These are phyloP conservation scores for Arctostaphylos glauca DNA, from an alignment of 148 eudicot species.

Conservation along the genomic window DNA sequence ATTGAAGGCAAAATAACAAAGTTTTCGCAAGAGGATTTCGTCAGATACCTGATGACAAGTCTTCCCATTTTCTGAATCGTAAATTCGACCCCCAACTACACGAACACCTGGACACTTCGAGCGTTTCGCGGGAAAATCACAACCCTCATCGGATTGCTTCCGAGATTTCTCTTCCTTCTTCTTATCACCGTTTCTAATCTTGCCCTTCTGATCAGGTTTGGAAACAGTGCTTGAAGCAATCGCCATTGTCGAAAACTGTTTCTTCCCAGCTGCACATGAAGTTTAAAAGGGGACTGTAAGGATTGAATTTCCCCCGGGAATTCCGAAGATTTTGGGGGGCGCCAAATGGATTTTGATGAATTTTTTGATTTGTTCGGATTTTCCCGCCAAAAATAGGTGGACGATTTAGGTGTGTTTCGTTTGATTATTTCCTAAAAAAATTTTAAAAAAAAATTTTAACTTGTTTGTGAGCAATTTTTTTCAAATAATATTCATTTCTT, in stretches of 20 bases:
- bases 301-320: neutral
- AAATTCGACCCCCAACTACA: slow-evolving; percentile 40
- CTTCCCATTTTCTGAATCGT: slow-evolving; percentile 65
- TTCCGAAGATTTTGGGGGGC: neutral
- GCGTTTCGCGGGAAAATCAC: slow-evolving; percentile 27
- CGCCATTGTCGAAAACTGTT: slow-evolving; percentile 3
- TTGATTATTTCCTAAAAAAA: no score
- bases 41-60: slow-evolving; percentile 73
- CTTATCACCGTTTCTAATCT: neutral
- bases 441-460: no score
- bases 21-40: neutral
- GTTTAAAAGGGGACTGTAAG: neutral
- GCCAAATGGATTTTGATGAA: neutral
- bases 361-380: neutral
- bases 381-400: neutral
- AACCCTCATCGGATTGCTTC: slow-evolving; percentile 2
- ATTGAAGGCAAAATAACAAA: neutral
- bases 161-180: slow-evolving; percentile 11
- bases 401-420: no score
- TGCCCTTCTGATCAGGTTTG: slow-evolving; percentile 7
- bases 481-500: no score
- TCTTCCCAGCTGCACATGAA: neutral
- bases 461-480: no score
- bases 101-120: slow-evolving; percentile 41
- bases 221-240: slow-evolving; percentile 15